phyloP scores from a whole-genome alignment of 495 filamentous ascomycete genomes.

The Aspergillus steynii region DNA sequence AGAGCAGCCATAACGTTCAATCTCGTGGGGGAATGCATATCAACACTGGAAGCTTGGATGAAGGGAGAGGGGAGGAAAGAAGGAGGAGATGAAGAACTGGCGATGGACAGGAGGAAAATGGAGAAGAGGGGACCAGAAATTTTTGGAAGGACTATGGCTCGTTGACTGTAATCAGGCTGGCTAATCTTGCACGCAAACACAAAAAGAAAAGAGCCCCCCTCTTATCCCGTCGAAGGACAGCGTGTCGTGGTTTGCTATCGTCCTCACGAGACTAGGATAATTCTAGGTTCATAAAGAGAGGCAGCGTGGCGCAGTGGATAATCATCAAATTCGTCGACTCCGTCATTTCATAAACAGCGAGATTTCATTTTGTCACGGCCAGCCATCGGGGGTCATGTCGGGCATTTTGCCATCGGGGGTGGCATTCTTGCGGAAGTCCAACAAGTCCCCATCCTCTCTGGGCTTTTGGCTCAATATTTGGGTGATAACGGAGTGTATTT shows the following conservation, averaged over 20 bases:
- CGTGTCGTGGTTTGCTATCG: neutral
- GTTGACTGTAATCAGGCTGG: neutral
- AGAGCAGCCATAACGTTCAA: neutral
- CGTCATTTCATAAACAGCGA: neutral
- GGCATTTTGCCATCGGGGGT: neutral
- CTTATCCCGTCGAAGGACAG: neutral
- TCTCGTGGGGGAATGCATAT: neutral
- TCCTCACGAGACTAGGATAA: neutral
- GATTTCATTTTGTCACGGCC: neutral
- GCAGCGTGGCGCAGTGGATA: neutral
- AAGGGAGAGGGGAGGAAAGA: neutral
- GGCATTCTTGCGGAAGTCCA: neutral
- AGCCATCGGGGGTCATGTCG: conserved; percentile 6
- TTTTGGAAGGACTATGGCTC: neutral
- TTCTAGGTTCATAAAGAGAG: neutral
- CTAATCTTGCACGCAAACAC: neutral
- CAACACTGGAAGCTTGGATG: neutral
- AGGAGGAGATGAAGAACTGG: neutral
- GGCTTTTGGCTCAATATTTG: neutral
- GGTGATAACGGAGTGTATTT: conserved; percentile 17
- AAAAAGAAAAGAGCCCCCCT: neutral
- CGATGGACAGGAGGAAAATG: neutral
- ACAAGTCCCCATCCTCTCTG: neutral
- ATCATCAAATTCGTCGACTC: neutral
- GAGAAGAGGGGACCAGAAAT: neutral